A percentile compares a stretch with the other conserved stretches of the same genome.
Evolutionary conservation across 768 basidiomycete genomes (phyloP).

Genomic region (Tephrocybe sp.): DNA sequence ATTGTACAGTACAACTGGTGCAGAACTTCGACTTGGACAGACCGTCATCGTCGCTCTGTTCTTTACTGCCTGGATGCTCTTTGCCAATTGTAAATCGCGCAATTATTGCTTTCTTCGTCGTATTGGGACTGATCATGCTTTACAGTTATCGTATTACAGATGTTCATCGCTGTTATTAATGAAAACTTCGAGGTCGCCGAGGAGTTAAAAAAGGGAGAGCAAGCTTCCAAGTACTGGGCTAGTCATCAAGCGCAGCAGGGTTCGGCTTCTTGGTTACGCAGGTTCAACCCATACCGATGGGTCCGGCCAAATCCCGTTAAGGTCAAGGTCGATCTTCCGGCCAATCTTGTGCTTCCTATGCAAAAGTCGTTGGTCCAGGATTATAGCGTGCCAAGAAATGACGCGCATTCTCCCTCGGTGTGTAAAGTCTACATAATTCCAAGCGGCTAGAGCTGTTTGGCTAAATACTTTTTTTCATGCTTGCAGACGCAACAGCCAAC

Average conservation of each 20-base stretch:
- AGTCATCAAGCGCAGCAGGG: slow-evolving; percentile 54
- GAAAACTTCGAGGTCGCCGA: slow-evolving; percentile 95
- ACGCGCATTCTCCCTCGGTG: slow-evolving; percentile 30
- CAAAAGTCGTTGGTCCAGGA: slow-evolving; percentile 73
- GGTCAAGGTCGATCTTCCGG: slow-evolving; percentile 70
- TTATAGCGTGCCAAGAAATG: slow-evolving; percentile 39
- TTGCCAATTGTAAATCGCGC: slow-evolving; percentile 71
- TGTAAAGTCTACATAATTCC: slow-evolving; percentile 2
- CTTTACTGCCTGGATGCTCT: slow-evolving; percentile 82
- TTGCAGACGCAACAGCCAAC: slow-evolving; percentile 25
- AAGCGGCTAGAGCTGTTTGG: too few relatives aligned
- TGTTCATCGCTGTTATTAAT: slow-evolving; percentile 98
- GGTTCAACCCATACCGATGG: slow-evolving; percentile 88
- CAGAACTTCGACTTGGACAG: slow-evolving; percentile 69
- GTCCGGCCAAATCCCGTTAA: slow-evolving; percentile 71
- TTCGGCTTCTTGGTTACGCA: slow-evolving; percentile 64
- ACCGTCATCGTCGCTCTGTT: slow-evolving; percentile 70
- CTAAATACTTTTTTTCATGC: not conserved
- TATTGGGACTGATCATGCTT: not conserved
- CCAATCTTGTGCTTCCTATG: slow-evolving; percentile 76
- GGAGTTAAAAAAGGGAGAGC: slow-evolving; percentile 81
- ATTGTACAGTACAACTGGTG: slow-evolving; percentile 58
- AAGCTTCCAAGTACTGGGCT: slow-evolving; percentile 70
- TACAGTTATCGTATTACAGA: slow-evolving; percentile 85
- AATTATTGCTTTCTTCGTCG: slow-evolving; percentile 1